Evolutionary conservation across 2,329 filamentous ascomycete genomes (phyloP), one percentile per base, ranked within the genome.

Genomic region (Apiospora koreana): DNA sequence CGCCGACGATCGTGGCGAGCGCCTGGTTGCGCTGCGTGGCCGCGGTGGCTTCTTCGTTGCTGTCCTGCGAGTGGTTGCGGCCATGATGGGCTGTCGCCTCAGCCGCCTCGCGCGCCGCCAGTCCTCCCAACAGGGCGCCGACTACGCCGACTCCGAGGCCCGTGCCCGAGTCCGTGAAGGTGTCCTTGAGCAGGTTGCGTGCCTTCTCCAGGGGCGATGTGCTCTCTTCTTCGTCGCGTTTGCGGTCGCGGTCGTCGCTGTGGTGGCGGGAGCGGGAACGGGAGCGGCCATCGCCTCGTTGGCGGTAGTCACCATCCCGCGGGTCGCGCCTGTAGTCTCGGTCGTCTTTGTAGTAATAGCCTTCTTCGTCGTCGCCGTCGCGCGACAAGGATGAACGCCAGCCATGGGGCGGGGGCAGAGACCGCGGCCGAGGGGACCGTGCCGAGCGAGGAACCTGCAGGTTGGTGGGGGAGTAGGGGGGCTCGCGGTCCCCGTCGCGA

Each of bases 61-160:
- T 76, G 31, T 75, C 76, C 65, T 70, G 75, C 62, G 43, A 48
- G 41, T 75, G 74, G 8, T 70, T 67, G 48, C 72, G 72, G 21
- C 74, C 73, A 35, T 79, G 76, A 31, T 77, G 76, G 67, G 75
- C 77, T n/a, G 81, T 80, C 8, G 81, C 82, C 42, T 85, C 84
- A 62, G 81, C 81, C 1, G 82, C 85, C 74, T 87, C 84, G 38
- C 84, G 81, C 21, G 84, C 86, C n/a, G 86, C 86, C 12, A 87
- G 77, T 3, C 87, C 87, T 45, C 87, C 87, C 1, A 88, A 83
- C 1, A 88, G 80, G 28, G 87, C 87, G 21, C 87, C 87, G 2
- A 89, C 76, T 10, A 89, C 81, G 31, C 86, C 84, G 9, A 84
- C 83, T 48, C 86, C 86, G 2, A 89, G 78, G 4, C 87, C 87